A percentile compares a stretch with the other conserved stretches of the same genome.
phyloP scores from a whole-genome alignment of 257 asterid species.

The Datura wrightii region DNA sequence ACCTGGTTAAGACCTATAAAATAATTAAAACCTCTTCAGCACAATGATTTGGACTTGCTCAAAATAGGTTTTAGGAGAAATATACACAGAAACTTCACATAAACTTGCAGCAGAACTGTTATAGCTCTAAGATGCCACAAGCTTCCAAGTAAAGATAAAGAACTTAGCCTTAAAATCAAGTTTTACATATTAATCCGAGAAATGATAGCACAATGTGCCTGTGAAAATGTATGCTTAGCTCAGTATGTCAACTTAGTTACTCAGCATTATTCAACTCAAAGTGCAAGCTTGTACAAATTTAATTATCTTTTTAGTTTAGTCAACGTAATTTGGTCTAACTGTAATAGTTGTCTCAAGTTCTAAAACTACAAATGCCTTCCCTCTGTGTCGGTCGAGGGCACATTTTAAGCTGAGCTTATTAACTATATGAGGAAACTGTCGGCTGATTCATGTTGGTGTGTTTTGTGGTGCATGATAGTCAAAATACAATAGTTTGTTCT shows the following conservation, averaged over 20 bases:
- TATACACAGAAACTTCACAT: background rate
- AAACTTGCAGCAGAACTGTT: conserved; percentile 21
- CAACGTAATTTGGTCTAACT: background rate
- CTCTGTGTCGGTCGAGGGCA: background rate
- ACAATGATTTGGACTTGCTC: background rate
- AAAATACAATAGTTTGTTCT: background rate
- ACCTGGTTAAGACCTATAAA: background rate
- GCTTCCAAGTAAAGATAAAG: background rate
- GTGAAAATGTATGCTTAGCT: background rate
- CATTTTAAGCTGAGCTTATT: conserved; percentile 1
- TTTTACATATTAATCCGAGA: background rate
- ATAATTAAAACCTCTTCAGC: background rate
- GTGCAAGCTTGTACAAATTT: background rate
- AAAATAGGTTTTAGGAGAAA: background rate
- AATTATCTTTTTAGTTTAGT: background rate
- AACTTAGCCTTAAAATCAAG: background rate
- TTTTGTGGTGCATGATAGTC: background rate
- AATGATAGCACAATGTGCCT: background rate
- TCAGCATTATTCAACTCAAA: background rate
- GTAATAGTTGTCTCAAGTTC: background rate
- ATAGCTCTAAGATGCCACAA: background rate
- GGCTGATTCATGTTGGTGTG: background rate
- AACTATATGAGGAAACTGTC: background rate
- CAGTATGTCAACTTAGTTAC: background rate
- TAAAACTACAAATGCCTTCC: conserved; percentile 22